Evolutionary conservation across 2,329 filamentous ascomycete genomes (phyloP).

Genomic region (Coniochaeta hoffmannii): DNA sequence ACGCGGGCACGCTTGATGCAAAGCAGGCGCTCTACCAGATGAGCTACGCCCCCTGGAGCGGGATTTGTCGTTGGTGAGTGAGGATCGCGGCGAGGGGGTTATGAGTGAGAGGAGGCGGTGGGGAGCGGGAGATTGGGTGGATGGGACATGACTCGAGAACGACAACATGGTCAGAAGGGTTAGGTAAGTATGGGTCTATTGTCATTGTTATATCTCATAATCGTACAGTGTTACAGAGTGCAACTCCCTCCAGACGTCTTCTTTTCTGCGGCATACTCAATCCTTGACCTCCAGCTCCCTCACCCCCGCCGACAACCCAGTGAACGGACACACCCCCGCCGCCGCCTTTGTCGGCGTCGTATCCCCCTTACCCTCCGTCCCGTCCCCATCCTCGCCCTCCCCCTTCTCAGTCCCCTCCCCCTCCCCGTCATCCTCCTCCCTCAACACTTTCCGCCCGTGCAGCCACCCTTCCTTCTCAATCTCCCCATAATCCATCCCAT

Average conservation of each 20-base stretch:
- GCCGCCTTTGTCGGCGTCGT: background rate
- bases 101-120: background rate
- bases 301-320: slow-evolving; percentile 12
- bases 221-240: no score
- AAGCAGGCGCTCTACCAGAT: slow-evolving; percentile 1
- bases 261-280: no score
- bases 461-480: slow-evolving; percentile 58
- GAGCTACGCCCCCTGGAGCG: background rate
- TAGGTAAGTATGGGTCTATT: no score
- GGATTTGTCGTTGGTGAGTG: background rate
- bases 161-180: background rate
- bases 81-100: background rate
- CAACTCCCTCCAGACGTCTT: no score
- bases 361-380: background rate
- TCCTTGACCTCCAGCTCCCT: slow-evolving; percentile 10
- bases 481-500: slow-evolving; percentile 34
- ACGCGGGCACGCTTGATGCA: background rate
- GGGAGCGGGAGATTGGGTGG: background rate
- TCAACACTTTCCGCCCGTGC: slow-evolving; percentile 52
- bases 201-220: no score
- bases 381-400: slow-evolving; percentile 3
- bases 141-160: background rate
- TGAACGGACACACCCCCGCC: slow-evolving; percentile 19
- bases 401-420: slow-evolving; percentile 27
- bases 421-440: slow-evolving; percentile 9